Percentiles rank a stretch among this genome's conserved stretches.
These are phyloP conservation scores for Agrocybe praecox DNA, from an alignment of 768 basidiomycete species.

Conservation along the genomic window DNA sequence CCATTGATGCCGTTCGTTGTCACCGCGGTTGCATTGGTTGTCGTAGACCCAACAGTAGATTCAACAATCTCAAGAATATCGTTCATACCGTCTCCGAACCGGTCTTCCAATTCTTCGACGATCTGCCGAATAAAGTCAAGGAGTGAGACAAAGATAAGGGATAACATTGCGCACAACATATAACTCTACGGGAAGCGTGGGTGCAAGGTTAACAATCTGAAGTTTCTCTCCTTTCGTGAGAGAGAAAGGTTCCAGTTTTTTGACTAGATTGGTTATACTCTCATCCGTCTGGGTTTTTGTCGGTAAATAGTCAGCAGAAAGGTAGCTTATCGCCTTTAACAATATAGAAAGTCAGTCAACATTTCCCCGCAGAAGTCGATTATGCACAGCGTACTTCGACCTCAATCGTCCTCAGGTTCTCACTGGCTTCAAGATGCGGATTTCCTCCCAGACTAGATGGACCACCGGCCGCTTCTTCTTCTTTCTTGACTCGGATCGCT, in stretches of 20 bases:
- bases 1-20: constrained; percentile 9
- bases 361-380: too few species aligned
- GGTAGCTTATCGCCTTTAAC: constrained; percentile 82
- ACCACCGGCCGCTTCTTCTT: constrained; percentile 56
- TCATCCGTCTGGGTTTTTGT: constrained; percentile 64
- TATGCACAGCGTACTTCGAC: constrained; percentile 60
- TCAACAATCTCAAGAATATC: constrained; percentile 65
- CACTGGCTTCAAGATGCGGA: constrained; percentile 54
- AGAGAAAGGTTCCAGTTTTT: constrained; percentile 63
- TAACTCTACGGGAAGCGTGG: constrained; percentile 80
- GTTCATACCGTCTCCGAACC: constrained; percentile 70
- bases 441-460: constrained; percentile 15
- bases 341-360: not conserved
- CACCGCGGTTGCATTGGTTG: not conserved
- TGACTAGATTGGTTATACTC: constrained; percentile 66
- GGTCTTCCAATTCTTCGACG: constrained; percentile 88
- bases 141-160: not conserved
- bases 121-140: constrained; percentile 54
- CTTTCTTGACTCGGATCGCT: constrained; percentile 75
- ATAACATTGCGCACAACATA: constrained; percentile 69
- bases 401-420: constrained; percentile 85
- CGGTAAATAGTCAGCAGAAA: constrained; percentile 75
- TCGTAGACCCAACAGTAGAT: constrained; percentile 8
- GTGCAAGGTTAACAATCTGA: constrained; percentile 89
- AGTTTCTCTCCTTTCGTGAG: constrained; percentile 93